phyloP scores from a whole-genome alignment of 2,329 filamentous ascomycete genomes.

The Fusarium circinatum region DNA sequence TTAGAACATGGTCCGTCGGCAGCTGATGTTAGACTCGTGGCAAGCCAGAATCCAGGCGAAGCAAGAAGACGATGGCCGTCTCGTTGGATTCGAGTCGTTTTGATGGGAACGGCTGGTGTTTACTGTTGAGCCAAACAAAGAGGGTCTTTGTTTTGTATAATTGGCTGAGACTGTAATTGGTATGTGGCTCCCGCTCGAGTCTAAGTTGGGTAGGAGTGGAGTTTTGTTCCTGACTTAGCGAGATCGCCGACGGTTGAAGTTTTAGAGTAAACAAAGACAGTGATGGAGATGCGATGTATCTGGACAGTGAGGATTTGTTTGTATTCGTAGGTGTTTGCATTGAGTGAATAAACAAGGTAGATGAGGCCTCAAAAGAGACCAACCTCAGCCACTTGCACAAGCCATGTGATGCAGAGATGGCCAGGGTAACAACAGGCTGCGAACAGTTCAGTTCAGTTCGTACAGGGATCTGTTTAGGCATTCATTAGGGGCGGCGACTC shows the following conservation, averaged over 20 bases:
- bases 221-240: conserved; percentile 36
- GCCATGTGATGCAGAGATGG: conserved; percentile 29
- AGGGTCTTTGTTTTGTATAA: conserved; percentile 24
- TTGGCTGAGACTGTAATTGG: conserved; percentile 24
- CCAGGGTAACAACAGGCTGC: conserved; percentile 9
- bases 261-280: conserved; percentile 17
- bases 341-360: conserved; percentile 12
- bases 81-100: conserved; percentile 22
- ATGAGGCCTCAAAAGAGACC: conserved; percentile 21
- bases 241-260: conserved; percentile 4
- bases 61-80: conserved; percentile 6
- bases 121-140: conserved; percentile 32
- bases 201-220: conserved; percentile 30
- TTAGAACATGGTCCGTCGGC: conserved; percentile 25
- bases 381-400: conserved; percentile 12
- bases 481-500: conserved; percentile 9
- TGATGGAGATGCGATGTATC: not conserved
- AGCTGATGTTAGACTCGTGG: not conserved
- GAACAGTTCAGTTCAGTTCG: not conserved
- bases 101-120: conserved; percentile 32
- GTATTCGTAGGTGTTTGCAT: not conserved
- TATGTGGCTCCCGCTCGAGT: conserved; percentile 27
- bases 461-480: conserved; percentile 25
- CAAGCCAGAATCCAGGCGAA: not conserved
- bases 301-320: not conserved